Percentiles rank a stretch among this genome's conserved stretches.
phyloP scores from a whole-genome alignment of 2,329 filamentous ascomycete genomes.

The Xylaria sp. region DNA sequence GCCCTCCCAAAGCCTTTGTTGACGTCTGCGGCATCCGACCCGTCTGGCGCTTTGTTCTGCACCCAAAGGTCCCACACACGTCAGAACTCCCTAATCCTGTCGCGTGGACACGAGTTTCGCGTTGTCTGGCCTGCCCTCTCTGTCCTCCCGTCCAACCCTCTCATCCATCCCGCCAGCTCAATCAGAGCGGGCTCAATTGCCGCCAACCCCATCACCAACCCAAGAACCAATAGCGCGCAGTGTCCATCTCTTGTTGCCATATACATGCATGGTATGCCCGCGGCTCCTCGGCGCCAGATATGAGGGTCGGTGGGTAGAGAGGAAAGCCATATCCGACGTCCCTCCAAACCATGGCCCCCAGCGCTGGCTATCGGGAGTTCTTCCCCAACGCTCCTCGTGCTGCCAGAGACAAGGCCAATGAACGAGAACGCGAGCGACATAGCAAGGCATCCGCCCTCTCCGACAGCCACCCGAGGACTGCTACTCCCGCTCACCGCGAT shows the following conservation, averaged over 20 bases:
- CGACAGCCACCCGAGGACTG: slow-evolving; percentile 45
- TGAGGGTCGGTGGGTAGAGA: slow-evolving; percentile 66
- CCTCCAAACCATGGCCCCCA: slow-evolving; percentile 74
- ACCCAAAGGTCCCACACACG: slow-evolving; percentile 46
- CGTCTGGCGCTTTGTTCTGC: slow-evolving; percentile 38
- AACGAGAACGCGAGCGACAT: slow-evolving; percentile 69
- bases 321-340: slow-evolving; percentile 61
- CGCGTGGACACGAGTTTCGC: slow-evolving; percentile 51
- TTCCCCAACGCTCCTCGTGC: slow-evolving; percentile 81
- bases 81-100: slow-evolving; percentile 49
- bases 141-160: background rate
- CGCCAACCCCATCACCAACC: slow-evolving; percentile 27
- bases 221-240: background rate
- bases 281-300: slow-evolving; percentile 55
- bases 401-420: slow-evolving; percentile 66
- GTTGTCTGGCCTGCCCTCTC: slow-evolving; percentile 32
- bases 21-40: slow-evolving; percentile 31
- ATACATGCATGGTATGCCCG: slow-evolving; percentile 53
- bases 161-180: slow-evolving; percentile 30
- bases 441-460: slow-evolving; percentile 48
- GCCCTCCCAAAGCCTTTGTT: slow-evolving; percentile 26
- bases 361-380: slow-evolving; percentile 87
- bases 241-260: slow-evolving; percentile 35
- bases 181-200: slow-evolving; percentile 37
- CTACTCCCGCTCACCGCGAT: slow-evolving; percentile 50